Conservation (phyloP, 805 yeast genomes). For the Schwanniomyces polymorphus region DNA sequence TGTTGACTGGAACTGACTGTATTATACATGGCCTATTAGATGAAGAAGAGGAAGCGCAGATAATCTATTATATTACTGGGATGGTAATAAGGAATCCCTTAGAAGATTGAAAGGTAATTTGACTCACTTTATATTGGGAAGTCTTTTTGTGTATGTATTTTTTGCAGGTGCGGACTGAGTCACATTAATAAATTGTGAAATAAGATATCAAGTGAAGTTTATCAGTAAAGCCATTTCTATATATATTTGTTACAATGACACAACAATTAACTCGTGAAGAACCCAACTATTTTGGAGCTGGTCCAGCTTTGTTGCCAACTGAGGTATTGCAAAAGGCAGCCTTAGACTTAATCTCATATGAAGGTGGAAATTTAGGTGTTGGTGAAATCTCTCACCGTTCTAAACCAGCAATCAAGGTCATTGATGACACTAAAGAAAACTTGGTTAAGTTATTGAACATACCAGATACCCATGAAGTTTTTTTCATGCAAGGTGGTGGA, state of each 20-base stretch:
- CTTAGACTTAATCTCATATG: conserved; percentile 70
- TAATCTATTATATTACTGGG: conserved; percentile 59
- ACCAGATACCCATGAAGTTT: conserved; percentile 92
- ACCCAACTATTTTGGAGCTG: conserved; percentile 94
- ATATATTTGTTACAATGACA: not conserved
- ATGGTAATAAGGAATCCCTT: conserved; percentile 8
- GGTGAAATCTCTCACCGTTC: conserved; percentile 98
- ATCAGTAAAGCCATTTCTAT: not conserved
- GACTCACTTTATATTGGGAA: not conserved
- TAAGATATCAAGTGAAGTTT: not conserved
- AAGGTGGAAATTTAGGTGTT: conserved; percentile 74
- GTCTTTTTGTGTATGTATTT: not conserved
- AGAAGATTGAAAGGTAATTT: not conserved
- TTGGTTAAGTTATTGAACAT: conserved; percentile 64
- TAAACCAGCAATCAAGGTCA: conserved; percentile 71
- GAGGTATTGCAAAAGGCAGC: conserved; percentile 87
- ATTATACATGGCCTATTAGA: conserved; percentile 68
- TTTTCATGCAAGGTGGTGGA: conserved; percentile 98
- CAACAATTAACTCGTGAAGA: conserved; percentile 55
- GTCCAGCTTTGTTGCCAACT: conserved; percentile 92
- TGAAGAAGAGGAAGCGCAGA: conserved; percentile 62
- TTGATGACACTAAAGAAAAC: conserved; percentile 72
- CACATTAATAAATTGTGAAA: not conserved
- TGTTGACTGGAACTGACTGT: conserved; percentile 57
- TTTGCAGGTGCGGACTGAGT: not conserved